phyloP scores from a whole-genome alignment of 169 alveolate species.

The Plasmodium yoelii region DNA sequence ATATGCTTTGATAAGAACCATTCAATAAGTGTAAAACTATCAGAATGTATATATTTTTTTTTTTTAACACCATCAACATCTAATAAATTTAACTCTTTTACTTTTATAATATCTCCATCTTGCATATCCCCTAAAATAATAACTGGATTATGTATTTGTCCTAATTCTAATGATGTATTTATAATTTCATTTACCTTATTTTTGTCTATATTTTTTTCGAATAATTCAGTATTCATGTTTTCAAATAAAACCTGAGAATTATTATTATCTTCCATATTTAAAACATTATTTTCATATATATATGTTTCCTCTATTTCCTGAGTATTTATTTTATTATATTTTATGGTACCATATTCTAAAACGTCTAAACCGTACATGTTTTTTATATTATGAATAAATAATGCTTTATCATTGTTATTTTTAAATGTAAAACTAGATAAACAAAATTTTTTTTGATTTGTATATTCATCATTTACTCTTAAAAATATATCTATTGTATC shows the following conservation, averaged over 20 bases:
- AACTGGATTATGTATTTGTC: constrained; percentile 48
- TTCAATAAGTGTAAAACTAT: constrained; percentile 76
- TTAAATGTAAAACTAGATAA: constrained; percentile 32
- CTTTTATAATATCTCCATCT: constrained; percentile 53
- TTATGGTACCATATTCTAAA: constrained; percentile 64
- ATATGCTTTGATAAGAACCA: constrained; percentile 82
- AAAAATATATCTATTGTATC: constrained; percentile 57
- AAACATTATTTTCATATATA: constrained; percentile 50
- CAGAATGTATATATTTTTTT: constrained; percentile 18
- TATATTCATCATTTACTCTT: constrained; percentile 62
- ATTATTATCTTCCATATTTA: constrained; percentile 26
- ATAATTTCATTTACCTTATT: constrained; percentile 10
- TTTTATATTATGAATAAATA: constrained; percentile 58
- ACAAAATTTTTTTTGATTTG: constrained; percentile 26
- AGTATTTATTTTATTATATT: constrained; percentile 61
- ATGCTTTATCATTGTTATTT: constrained; percentile 33
- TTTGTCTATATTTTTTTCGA: constrained; percentile 21
- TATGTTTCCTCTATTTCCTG: constrained; percentile 54
- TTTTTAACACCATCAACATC: background rate
- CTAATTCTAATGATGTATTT: constrained; percentile 22
- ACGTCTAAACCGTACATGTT: constrained; percentile 63
- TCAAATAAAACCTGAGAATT: constrained; percentile 24
- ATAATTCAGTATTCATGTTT: constrained; percentile 28
- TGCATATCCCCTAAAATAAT: constrained; percentile 68
- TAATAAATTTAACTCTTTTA: constrained; percentile 48